phyloP scores from a whole-genome alignment of 163 green algal species.

The Chlamydomonas reinhardtii region DNA sequence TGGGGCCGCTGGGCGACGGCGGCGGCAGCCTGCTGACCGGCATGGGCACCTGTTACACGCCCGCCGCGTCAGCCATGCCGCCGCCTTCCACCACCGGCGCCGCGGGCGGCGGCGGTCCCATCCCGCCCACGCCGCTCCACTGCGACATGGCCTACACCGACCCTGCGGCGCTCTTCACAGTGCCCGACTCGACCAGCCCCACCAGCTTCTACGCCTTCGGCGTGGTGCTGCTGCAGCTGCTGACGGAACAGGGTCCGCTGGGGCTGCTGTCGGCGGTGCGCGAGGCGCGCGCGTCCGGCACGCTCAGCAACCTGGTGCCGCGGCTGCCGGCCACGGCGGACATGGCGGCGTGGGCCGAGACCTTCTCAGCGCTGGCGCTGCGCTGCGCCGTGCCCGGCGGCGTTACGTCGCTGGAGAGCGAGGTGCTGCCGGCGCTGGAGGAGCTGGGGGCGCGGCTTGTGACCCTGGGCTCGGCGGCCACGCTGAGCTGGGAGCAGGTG shows the following conservation, averaged over 20 bases:
- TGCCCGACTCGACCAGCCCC: slow-evolving; percentile 20
- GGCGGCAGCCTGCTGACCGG: slow-evolving; percentile 23
- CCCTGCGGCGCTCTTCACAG: slow-evolving; percentile 59
- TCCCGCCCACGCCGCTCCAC: slow-evolving; percentile 54
- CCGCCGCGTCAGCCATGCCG: background rate
- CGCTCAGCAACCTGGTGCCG: slow-evolving; percentile 65
- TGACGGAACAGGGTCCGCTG: slow-evolving; percentile 69
- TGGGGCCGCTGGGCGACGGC: slow-evolving; percentile 44
- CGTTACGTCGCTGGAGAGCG: slow-evolving; percentile 53
- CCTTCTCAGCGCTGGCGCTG: slow-evolving; percentile 51
- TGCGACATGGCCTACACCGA: slow-evolving; percentile 72
- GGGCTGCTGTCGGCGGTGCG: slow-evolving; percentile 65
- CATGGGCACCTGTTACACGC: background rate
- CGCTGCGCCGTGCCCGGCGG: slow-evolving; percentile 54
- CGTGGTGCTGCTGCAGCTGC: slow-evolving; percentile 71
- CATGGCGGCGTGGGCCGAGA: slow-evolving; percentile 47
- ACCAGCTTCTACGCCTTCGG: slow-evolving; percentile 69
- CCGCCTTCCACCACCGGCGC: background rate
- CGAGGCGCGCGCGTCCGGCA: slow-evolving; percentile 53
- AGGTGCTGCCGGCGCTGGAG: slow-evolving; percentile 68
- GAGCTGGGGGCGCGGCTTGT: slow-evolving; percentile 55
- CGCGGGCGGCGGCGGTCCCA: slow-evolving; percentile 8
- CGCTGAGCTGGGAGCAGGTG: slow-evolving; percentile 74
- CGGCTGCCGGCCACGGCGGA: slow-evolving; percentile 54
- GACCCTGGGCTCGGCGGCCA: slow-evolving; percentile 50